Percentiles rank a stretch among this genome's conserved stretches.
Conservation (phyloP, 192 early-diverging fungal species). For the Paraglomus brasilianum region DNA sequence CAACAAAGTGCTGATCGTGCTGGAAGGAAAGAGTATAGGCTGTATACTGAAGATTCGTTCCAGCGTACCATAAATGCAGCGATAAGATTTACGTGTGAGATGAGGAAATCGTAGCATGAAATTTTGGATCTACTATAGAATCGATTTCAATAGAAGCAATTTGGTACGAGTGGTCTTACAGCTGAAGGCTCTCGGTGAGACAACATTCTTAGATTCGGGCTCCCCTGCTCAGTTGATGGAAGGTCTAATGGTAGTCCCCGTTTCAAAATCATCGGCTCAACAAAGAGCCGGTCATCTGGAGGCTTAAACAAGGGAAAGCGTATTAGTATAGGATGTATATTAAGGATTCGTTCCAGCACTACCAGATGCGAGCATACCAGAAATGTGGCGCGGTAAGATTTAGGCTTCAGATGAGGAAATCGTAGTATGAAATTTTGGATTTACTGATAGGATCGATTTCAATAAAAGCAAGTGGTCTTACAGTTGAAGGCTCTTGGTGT, state of each 20-base stretch:
- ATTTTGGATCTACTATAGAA: conserved; percentile 38
- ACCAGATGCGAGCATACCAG: conserved; percentile 84
- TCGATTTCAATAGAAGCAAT: conserved; percentile 59
- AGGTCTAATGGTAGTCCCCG: conserved; percentile 86
- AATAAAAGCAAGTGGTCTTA: conserved; percentile 59
- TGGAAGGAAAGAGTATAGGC: conserved; percentile 85
- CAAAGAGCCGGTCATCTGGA: conserved; percentile 94
- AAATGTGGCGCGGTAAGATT: conserved; percentile 76
- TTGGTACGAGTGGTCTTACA: conserved; percentile 67
- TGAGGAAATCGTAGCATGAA: not conserved
- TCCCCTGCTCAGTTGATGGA: too few species aligned
- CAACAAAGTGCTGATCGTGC: conserved; percentile 93
- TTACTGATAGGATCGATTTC: conserved; percentile 49
- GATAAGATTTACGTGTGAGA: conserved; percentile 30
- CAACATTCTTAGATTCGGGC: conserved; percentile 74
- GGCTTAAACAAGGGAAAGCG: conserved; percentile 85
- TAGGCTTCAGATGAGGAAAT: not conserved
- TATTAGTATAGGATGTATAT: conserved; percentile 94
- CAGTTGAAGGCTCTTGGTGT: conserved; percentile 82
- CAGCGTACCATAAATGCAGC: conserved; percentile 95
- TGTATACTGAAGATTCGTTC: conserved; percentile 88
- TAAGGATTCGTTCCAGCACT: conserved; percentile 77
- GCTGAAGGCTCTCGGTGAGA: conserved; percentile 77
- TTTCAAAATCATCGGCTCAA: conserved; percentile 90
- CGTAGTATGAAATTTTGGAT: not conserved